Evolutionary conservation across 2,329 filamentous ascomycete genomes (phyloP), one percentile per base, ranked within the genome.

Genomic region (Neodidymelliopsis sp.): DNA sequence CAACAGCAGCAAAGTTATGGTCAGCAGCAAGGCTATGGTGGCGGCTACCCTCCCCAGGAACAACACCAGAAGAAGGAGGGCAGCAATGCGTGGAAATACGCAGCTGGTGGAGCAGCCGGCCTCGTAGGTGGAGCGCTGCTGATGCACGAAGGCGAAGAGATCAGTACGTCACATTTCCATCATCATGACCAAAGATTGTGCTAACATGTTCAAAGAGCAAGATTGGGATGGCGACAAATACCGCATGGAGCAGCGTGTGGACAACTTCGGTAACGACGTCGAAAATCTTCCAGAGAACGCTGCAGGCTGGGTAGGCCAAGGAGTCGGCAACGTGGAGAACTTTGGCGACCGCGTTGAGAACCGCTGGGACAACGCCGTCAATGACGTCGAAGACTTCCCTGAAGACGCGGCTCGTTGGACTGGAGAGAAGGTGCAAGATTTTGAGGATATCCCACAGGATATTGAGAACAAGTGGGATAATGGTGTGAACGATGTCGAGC

Each of bases 81-180:
- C 7, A 58, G 60, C 11, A 65, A 65, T 29, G 59, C 57, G 9
- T 65, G 59, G 62, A 65, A 65, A 44, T 65, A 65, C 24, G 62
- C 62, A 2, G 60, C 60, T 46, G 62, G 53, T 4, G 62, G 62
- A n/a, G 59, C 35, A 4, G 62, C 59, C 3, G 62, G 62, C 18
- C 45, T 65, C 13, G 62, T 58, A 7, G 62, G 62, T 4, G 62
- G 62, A 23, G 62, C 62, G 2, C 49, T 65, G 2, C 27, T 65
- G 15, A 65, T 63, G 60, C 62, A 65, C n/a, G 62, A 65, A 20
- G 51, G 60, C 7, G 59, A 59, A 11, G 50, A 65, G 23, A 63
- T 65, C 19, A 59, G 62, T 63, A 53, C 13, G 59, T 54, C 29
- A 3, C 16, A 11, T 10, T 1, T 9, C 13, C 4, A 19, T 8